Conservation (phyloP, 257 asterid genomes). For the Solanum lignicaule region DNA sequence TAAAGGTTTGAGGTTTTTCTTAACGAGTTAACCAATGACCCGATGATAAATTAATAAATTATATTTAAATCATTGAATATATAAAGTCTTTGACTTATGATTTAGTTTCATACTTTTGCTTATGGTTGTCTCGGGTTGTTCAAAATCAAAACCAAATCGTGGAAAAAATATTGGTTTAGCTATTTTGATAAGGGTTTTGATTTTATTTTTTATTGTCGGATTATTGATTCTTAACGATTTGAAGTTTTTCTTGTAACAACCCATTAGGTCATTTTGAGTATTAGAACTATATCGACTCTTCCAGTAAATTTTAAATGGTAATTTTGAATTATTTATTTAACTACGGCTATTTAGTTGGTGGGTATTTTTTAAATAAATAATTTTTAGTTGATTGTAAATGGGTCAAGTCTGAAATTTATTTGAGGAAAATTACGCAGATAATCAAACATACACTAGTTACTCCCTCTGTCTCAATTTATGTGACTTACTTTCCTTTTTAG, state of each 20-base stretch:
- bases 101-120: too few species aligned
- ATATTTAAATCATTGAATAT: background rate
- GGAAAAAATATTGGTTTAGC: too few species aligned
- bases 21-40: background rate
- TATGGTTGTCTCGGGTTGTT: background rate
- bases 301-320: too few species aligned
- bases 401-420: background rate
- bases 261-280: background rate
- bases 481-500: too few species aligned
- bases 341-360: background rate
- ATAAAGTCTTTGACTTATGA: background rate
- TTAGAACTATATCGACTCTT: too few species aligned
- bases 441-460: background rate
- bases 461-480: too few species aligned
- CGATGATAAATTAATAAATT: background rate
- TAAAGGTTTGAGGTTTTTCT: background rate
- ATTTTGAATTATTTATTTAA: too few species aligned
- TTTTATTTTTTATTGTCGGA: background rate
- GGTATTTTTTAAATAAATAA: too few species aligned
- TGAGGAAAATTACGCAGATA: too few species aligned
- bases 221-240: background rate
- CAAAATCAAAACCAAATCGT: background rate
- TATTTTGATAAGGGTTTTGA: too few species aligned
- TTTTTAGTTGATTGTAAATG: background rate
- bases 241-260: background rate